Conservation (phyloP, 2,329 filamentous ascomycete genomes). For the Fusarium sp. region DNA sequence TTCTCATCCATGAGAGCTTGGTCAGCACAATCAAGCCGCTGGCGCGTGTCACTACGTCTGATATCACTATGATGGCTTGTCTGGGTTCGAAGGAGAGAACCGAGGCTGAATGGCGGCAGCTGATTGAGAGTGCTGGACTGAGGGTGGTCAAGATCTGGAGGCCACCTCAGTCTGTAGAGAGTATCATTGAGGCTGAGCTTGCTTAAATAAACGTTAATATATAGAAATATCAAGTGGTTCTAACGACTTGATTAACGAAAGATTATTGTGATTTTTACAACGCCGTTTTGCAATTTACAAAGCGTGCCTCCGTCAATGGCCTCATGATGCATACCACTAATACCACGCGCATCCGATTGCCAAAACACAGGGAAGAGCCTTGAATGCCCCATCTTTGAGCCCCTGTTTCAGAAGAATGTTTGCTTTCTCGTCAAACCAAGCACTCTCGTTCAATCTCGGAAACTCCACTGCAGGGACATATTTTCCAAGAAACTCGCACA, state of each 20-base stretch:
- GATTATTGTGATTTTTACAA: too few relatives aligned
- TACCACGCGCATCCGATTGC: neutral
- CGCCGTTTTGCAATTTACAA: too few relatives aligned
- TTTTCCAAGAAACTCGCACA: constrained; percentile 52
- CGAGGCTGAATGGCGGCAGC: constrained; percentile 46
- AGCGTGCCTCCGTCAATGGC: too few relatives aligned
- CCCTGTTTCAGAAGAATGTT: neutral
- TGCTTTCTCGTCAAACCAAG: constrained; percentile 18
- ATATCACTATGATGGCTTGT: constrained; percentile 51
- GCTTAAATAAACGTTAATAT: too few relatives aligned
- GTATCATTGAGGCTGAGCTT: constrained; percentile 44
- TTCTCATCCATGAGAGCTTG: constrained; percentile 53
- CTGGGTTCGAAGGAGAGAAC: constrained; percentile 49
- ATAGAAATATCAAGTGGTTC: too few relatives aligned
- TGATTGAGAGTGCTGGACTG: constrained; percentile 44
- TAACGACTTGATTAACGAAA: too few relatives aligned
- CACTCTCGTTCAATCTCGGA: constrained; percentile 47
- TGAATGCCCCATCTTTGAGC: neutral
- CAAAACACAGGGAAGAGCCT: constrained; percentile 2
- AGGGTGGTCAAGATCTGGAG: constrained; percentile 49
- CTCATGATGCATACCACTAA: too few relatives aligned
- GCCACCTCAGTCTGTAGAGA: constrained; percentile 43
- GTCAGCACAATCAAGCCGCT: constrained; percentile 47
- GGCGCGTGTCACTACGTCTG: constrained; percentile 47
- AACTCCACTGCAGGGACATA: constrained; percentile 44